Conservation (phyloP, 2,329 filamentous ascomycete species). For the Aspergillus floridensis region DNA sequence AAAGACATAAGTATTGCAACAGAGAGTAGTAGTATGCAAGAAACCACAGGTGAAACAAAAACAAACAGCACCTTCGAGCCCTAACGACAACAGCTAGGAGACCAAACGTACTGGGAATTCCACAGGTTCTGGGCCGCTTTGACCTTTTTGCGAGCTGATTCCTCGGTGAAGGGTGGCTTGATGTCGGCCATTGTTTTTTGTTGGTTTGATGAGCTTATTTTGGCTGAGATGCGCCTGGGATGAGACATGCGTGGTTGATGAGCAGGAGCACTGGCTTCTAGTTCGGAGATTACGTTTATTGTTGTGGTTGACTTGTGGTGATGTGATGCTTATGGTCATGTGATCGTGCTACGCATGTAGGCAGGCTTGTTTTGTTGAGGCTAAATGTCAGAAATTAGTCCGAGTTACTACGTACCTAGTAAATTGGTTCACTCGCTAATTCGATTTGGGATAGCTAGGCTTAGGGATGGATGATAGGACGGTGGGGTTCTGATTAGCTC, state of each 20-base stretch:
- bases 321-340: background rate
- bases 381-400: background rate
- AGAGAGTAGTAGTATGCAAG: background rate
- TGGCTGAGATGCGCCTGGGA: too few relatives aligned
- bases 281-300: too few relatives aligned
- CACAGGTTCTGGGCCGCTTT: slow-evolving; percentile 80
- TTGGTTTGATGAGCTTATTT: background rate
- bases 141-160: slow-evolving; percentile 71
- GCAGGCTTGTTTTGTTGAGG: background rate
- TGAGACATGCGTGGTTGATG: background rate
- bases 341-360: background rate
- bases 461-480: too few relatives aligned
- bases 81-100: background rate
- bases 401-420: too few relatives aligned
- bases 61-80: too few relatives aligned
- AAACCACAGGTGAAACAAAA: too few relatives aligned
- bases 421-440: background rate
- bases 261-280: background rate
- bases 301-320: background rate
- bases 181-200: slow-evolving; percentile 36
- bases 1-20: background rate
- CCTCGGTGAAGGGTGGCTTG: slow-evolving; percentile 70
- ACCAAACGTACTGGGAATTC: slow-evolving; percentile 65
- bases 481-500: too few relatives aligned
- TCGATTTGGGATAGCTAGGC: background rate